Percentiles rank a stretch among this genome's conserved stretches.
Evolutionary conservation across 768 basidiomycete species (phyloP).

Genomic region (Psilocybe subaeruginosa): DNA sequence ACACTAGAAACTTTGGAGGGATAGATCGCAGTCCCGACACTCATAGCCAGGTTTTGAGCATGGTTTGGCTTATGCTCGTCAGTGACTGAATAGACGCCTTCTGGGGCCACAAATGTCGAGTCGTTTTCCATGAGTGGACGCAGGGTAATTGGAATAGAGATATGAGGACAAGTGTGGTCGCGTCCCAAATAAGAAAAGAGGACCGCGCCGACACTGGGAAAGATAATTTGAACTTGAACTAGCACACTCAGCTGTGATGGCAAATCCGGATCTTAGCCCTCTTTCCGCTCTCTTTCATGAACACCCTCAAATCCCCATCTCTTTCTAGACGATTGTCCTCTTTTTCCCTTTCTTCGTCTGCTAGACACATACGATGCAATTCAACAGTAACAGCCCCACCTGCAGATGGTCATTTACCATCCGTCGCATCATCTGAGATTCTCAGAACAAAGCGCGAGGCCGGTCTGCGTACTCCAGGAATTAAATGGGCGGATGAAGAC

Average conservation of each 20-base stretch:
- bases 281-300: constrained; percentile 36
- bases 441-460: constrained; percentile 68
- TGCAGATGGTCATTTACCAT: constrained; percentile 76
- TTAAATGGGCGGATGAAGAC: constrained; percentile 73
- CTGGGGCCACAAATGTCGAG: constrained; percentile 84
- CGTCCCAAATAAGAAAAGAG: constrained; percentile 23
- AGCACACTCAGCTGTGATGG: constrained; percentile 15
- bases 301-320: constrained; percentile 30
- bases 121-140: constrained; percentile 72
- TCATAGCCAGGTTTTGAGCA: constrained; percentile 41
- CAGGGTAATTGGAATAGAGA: background rate
- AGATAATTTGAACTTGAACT: constrained; percentile 17
- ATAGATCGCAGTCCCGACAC: constrained; percentile 41
- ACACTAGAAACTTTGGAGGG: constrained; percentile 69
- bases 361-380: constrained; percentile 45
- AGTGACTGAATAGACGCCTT: constrained; percentile 87
- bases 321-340: constrained; percentile 17
- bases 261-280: constrained; percentile 47
- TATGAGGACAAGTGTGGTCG: constrained; percentile 1
- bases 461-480: constrained; percentile 71
- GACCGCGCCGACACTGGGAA: constrained; percentile 12
- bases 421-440: constrained; percentile 69
- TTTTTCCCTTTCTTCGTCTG: constrained; percentile 18
- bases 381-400: constrained; percentile 64
- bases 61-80: constrained; percentile 79